Base-by-base conservation (phyloP, 331 rosid species). In the Phaseolus coccineus region DNA sequence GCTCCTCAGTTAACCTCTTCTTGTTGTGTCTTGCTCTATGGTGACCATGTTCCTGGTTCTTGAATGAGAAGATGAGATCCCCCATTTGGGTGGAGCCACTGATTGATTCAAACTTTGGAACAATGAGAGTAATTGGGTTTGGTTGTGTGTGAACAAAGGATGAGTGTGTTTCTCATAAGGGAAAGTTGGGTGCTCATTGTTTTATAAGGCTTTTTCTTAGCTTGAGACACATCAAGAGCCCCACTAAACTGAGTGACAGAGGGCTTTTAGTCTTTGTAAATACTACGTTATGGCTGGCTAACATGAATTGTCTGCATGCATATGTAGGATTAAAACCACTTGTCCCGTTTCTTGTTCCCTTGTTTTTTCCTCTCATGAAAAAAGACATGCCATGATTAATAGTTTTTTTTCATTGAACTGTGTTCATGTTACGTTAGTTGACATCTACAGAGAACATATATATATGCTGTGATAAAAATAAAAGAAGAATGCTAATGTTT, bases 1-100 rank as follows among this genome's bases (percentile, higher is more conserved):
- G 91, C 31, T 87, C 93, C 11, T 79, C 81, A 2, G 79, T 87
- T 51, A 91, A 80, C 86, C 93, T 89, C 80, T 53, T 87, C 15
- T 89, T 89, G 74, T 76, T 84, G 74, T 39, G 84, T 12, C 71
- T 81, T 33, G 78, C 46, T 47, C 69, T 57, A 64, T 37, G 69
- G 35, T 84, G 83, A 4, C 2, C 72, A 24, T 67, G 37, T 0
- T 42, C 53, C 3, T 57, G 83, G 81, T 13, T 80, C 75, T 88
- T 80, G 73, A 46, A 74, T 5, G 80, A 81, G 63, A 87, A 77
- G 47, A 82, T 69, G 56, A 74, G 74, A 31, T 42, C 79, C 53
- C 82, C 78, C 87, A 79, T 80, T 33, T 37, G 47, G 27, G 4
- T 14, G 25, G 42, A 61, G 42, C 13, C 3, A 1, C 14, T 44